phyloP scores from a whole-genome alignment of 78 protist species.

The Mantamonas sphyraenae region DNA sequence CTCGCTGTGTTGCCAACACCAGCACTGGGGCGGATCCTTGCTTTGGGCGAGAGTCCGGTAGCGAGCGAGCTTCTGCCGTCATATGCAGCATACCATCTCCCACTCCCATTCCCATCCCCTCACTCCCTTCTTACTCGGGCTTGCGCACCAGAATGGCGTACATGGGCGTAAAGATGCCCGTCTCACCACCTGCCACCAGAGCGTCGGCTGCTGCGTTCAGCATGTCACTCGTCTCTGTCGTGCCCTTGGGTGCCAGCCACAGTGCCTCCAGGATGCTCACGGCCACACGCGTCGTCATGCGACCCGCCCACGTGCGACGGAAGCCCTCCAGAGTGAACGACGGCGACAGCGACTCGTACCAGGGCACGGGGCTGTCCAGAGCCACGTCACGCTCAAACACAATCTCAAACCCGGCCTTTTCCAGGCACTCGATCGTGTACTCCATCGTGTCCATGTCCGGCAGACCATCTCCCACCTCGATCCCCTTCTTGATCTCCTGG shows the following conservation, averaged over 20 bases:
- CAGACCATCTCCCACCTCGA: slow-evolving; percentile 74
- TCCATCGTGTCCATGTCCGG: slow-evolving; percentile 51
- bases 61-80: too few species aligned
- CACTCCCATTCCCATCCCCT: too few species aligned
- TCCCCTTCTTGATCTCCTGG: slow-evolving; percentile 49
- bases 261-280: slow-evolving; percentile 5
- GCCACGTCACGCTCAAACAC: slow-evolving; percentile 4
- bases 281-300: background rate
- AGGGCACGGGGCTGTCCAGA: slow-evolving; percentile 4
- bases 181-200: slow-evolving; percentile 65
- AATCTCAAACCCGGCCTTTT: slow-evolving; percentile 65
- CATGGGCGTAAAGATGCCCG: slow-evolving; percentile 69
- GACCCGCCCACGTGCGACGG: slow-evolving; percentile 19
- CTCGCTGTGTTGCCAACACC: too few species aligned
- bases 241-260: slow-evolving; percentile 35
- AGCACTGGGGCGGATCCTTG: too few species aligned
- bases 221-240: slow-evolving; percentile 33
- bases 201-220: slow-evolving; percentile 59
- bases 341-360: slow-evolving; percentile 39
- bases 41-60: too few species aligned
- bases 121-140: too few species aligned
- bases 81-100: too few species aligned
- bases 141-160: slow-evolving; percentile 40
- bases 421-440: slow-evolving; percentile 30
- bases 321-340: background rate